Evolutionary conservation across 176 grass and related monocot species (phyloP).

Genomic region (Alopecurus myosuroides): DNA sequence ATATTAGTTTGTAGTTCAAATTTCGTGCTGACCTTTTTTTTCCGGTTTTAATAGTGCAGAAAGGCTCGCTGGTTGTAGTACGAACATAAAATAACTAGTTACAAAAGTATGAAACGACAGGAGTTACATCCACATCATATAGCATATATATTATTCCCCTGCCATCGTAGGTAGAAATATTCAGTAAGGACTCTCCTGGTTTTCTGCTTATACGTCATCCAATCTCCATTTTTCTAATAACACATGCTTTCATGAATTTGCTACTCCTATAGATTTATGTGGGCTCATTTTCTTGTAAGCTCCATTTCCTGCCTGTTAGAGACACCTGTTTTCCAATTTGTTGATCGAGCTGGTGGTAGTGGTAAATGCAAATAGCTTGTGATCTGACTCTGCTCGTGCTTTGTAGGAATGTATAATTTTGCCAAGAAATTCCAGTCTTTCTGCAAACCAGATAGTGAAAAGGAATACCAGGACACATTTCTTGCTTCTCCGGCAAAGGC

Average conservation of each 20-base stretch:
- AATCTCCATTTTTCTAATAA: neutral
- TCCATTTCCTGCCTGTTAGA: neutral
- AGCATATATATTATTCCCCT: neutral
- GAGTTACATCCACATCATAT: neutral
- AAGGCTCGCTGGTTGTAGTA: neutral
- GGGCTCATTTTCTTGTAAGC: neutral
- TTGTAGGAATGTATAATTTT: slow-evolving; percentile 47
- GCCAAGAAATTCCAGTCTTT: slow-evolving; percentile 35
- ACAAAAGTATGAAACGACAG: neutral
- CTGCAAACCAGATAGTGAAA: slow-evolving; percentile 38
- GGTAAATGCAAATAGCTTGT: neutral
- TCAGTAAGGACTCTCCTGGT: neutral
- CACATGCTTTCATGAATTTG: neutral
- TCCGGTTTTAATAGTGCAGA: neutral
- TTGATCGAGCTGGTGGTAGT: neutral
- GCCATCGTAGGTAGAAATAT: neutral
- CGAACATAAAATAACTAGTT: neutral
- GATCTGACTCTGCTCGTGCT: neutral
- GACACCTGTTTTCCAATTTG: neutral
- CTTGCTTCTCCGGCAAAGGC: slow-evolving; percentile 43
- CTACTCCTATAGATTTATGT: neutral
- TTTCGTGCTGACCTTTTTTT: neutral
- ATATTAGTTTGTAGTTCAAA: neutral
- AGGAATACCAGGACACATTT: slow-evolving; percentile 34
- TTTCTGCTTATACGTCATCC: neutral